A percentile compares a stretch with the other conserved stretches of the same genome.
Evolutionary conservation across 768 basidiomycete genomes (phyloP).

Genomic region (Leccinellum albellum): DNA sequence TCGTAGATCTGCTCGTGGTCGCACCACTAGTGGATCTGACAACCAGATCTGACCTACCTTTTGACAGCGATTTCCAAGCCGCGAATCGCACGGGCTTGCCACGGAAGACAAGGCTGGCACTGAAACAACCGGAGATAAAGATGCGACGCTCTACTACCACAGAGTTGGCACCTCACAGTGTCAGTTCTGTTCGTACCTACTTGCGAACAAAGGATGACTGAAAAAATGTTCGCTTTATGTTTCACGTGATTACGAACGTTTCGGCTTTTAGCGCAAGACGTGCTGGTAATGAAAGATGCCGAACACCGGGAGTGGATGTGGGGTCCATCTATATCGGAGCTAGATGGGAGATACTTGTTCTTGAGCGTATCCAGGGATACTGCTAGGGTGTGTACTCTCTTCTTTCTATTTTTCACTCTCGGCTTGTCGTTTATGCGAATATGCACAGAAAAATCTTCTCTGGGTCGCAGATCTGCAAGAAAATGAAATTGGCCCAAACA

Average conservation of each 20-base stretch:
- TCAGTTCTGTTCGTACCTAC: conserved; percentile 28
- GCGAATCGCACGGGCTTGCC: conserved; percentile 40
- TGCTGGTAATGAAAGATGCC: conserved; percentile 62
- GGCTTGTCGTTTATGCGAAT: neutral
- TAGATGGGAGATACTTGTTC: conserved; percentile 62
- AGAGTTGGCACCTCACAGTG: conserved; percentile 66
- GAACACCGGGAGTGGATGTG: conserved; percentile 67
- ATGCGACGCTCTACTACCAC: conserved; percentile 79
- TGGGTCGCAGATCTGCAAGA: conserved; percentile 69
- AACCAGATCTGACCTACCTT: conserved; percentile 1
- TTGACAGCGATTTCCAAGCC: conserved; percentile 54
- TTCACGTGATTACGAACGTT: conserved; percentile 1
- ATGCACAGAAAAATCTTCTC: conserved; percentile 61
- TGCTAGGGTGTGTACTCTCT: conserved; percentile 45
- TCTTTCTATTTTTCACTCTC: neutral
- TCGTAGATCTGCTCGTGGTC: neutral
- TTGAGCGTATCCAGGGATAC: conserved; percentile 58
- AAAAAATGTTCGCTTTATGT: neutral
- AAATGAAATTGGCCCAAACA: conserved; percentile 55
- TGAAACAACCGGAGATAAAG: conserved; percentile 56
- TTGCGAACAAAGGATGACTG: conserved; percentile 1
- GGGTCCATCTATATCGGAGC: conserved; percentile 49
- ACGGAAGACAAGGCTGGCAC: conserved; percentile 52
- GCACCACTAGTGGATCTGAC: neutral
- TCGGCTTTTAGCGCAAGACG: conserved; percentile 52